phyloP scores from a whole-genome alignment of 768 basidiomycete species.

The Termitomyces sp. region DNA sequence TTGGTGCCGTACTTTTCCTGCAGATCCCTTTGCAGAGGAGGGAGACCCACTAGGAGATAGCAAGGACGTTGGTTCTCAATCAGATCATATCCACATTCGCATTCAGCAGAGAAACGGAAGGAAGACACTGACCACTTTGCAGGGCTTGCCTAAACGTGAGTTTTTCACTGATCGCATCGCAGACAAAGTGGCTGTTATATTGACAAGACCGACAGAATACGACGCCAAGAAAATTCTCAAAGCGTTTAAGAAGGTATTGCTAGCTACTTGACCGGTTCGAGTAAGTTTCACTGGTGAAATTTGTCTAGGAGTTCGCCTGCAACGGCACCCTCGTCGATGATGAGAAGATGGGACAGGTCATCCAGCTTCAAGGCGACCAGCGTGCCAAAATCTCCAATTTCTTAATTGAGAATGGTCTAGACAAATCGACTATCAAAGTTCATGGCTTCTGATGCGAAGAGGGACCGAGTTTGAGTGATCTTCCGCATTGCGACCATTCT shows the following conservation, averaged over 20 bases:
- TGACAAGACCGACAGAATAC: slow-evolving; percentile 55
- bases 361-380: slow-evolving; percentile 99
- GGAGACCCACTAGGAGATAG: slow-evolving; percentile 72
- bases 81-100: slow-evolving; percentile 90
- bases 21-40: slow-evolving; percentile 96
- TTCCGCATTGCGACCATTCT: slow-evolving; percentile 2
- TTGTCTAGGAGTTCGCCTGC: slow-evolving; percentile 86
- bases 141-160: slow-evolving; percentile 87
- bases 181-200: background rate
- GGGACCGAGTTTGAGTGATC: slow-evolving; percentile 3
- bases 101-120: slow-evolving; percentile 99
- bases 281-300: background rate
- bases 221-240: slow-evolving; percentile 98
- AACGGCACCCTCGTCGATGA: slow-evolving; percentile 96
- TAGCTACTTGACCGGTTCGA: background rate
- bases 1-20: slow-evolving; percentile 4
- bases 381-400: slow-evolving; percentile 85
- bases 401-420: slow-evolving; percentile 78
- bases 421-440: slow-evolving; percentile 73
- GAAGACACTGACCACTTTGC: slow-evolving; percentile 96
- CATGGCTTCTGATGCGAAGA: slow-evolving; percentile 68
- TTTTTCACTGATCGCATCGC: slow-evolving; percentile 7
- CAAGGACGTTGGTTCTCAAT: slow-evolving; percentile 74
- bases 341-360: slow-evolving; percentile 93
- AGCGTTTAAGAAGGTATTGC: slow-evolving; percentile 90